These are phyloP conservation scores for Polymyxa betae DNA, from an alignment of 208 protist genomes.

Conservation along the genomic window DNA sequence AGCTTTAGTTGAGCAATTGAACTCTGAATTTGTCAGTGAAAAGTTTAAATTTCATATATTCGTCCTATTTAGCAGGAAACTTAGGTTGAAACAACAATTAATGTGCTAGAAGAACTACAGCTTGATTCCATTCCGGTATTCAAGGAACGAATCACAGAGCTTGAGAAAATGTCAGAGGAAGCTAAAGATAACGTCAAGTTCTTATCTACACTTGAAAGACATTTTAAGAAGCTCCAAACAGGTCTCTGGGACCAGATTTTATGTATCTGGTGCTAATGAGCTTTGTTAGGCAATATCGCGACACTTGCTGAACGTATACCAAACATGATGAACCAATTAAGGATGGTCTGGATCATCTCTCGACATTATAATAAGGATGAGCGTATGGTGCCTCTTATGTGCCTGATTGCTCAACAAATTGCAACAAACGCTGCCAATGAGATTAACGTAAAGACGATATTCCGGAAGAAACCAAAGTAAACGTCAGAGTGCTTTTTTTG, in stretches of 20 bases:
- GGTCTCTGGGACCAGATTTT: constrained; percentile 72
- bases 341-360: constrained; percentile 99
- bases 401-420: constrained; percentile 94
- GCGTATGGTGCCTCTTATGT: constrained; percentile 93
- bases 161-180: constrained; percentile 91
- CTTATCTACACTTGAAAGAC: constrained; percentile 94
- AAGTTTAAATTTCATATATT: not conserved
- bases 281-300: constrained; percentile 72
- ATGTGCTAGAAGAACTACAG: constrained; percentile 59
- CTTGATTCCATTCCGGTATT: constrained; percentile 74
- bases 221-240: constrained; percentile 93
- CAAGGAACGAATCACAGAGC: constrained; percentile 85
- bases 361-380: constrained; percentile 98
- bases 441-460: constrained; percentile 86
- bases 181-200: constrained; percentile 99
- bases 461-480: constrained; percentile 74
- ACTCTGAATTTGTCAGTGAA: constrained; percentile 72
- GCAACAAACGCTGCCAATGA: constrained; percentile 82
- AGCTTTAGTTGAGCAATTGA: constrained; percentile 94
- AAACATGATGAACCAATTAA: constrained; percentile 96
- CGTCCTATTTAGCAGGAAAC: no score
- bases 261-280: not conserved
- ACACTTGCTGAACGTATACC: constrained; percentile 94
- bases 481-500: not conserved
- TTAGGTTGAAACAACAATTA: constrained; percentile 61